Percentiles rank a stretch among this genome's conserved stretches.
These are phyloP conservation scores for Amphichorda felina DNA, from an alignment of 2,329 filamentous ascomycete species.

Conservation along the genomic window DNA sequence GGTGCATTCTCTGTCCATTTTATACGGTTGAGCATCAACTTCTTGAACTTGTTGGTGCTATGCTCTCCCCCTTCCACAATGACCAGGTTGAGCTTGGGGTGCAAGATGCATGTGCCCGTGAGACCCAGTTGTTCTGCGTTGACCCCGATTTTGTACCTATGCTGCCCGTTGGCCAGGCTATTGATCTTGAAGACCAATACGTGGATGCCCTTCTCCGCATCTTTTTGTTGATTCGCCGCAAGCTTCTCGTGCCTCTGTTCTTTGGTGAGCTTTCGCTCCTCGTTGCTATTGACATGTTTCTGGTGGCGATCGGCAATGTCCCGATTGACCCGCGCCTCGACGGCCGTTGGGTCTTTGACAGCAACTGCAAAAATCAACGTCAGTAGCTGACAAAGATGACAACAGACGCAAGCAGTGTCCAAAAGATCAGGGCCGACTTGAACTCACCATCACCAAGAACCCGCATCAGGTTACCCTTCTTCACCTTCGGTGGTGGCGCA, in stretches of 20 bases:
- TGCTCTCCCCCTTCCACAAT: conserved; percentile 85
- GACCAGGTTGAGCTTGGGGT: conserved; percentile 79
- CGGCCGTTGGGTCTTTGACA: conserved; percentile 93
- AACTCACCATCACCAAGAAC: conserved; percentile 71
- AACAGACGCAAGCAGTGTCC: not conserved
- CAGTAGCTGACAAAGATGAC: conserved; percentile 1
- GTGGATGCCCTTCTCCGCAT: conserved; percentile 76
- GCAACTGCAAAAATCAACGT: conserved; percentile 21
- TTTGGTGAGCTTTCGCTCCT: conserved; percentile 77
- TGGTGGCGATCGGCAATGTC: conserved; percentile 82
- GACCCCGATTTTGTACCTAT: conserved; percentile 84
- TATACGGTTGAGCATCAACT: conserved; percentile 86
- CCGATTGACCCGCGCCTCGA: conserved; percentile 84
- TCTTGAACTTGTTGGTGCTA: conserved; percentile 75
- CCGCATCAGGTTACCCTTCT: conserved; percentile 95
- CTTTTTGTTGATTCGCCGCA: conserved; percentile 69
- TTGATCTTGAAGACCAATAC: conserved; percentile 83
- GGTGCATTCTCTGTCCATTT: conserved; percentile 87
- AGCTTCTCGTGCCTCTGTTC: conserved; percentile 82
- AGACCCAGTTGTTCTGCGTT: conserved; percentile 85
- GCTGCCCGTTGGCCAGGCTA: conserved; percentile 82
- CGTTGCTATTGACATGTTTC: conserved; percentile 67
- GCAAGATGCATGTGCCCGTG: conserved; percentile 83
- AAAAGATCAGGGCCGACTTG: not conserved
- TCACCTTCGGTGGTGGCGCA: conserved; percentile 88